Base-by-base conservation (phyloP, 2,329 filamentous ascomycete species). In the Ophiocordyceps polyrhachis-furcata region DNA sequence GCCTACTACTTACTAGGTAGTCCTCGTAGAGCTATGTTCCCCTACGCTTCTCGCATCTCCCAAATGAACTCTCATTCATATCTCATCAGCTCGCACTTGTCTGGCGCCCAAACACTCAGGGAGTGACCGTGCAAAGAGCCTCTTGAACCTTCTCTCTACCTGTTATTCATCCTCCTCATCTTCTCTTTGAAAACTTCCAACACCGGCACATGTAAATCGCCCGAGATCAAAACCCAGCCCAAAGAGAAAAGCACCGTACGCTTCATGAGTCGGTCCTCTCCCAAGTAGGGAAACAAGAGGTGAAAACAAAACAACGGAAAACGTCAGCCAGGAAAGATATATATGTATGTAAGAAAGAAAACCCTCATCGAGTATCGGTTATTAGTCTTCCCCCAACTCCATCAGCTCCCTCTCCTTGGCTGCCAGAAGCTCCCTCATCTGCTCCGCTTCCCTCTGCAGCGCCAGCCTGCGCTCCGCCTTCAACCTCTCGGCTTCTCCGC, bases 341-440 rank as follows among this genome's bases (percentile, higher is more conserved):
- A 9, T n/a, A n/a, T n/a, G n/a, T n/a, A 40, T 8, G 12, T 13
- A 40, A 40, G 21, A 40, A 23, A 14, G 13, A 23, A 40, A 19
- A 23, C 38, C 19, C 15, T 42, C 41, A 13, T 31, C 41, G n/a
- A 29, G 9, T 19, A 5, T 21, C 41, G 29, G 15, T n/a, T n/a
- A 23, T 45, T 42, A 42, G 15, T 55, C 50, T 21, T 50, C 52
- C 43, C 56, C 57, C 43, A 63, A 50, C 43, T 61, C 61, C 52
- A 60, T 58, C 17, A 88, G 63, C 54, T 88, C 83, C 42, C 76
- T 69, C 60, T 88, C 83, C 55, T 87, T 88, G 13, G 75, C 79
- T 11, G 76, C 70, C 28, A 88, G 66, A 59, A 81, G 67, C 57
- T 80, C 75, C 35, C 82, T 72, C 77, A 91, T 91, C 44, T 70